Conservation (phyloP, 225 moss, liverwort and hornwort genomes). For the Pseudisothecium myosuroides region DNA sequence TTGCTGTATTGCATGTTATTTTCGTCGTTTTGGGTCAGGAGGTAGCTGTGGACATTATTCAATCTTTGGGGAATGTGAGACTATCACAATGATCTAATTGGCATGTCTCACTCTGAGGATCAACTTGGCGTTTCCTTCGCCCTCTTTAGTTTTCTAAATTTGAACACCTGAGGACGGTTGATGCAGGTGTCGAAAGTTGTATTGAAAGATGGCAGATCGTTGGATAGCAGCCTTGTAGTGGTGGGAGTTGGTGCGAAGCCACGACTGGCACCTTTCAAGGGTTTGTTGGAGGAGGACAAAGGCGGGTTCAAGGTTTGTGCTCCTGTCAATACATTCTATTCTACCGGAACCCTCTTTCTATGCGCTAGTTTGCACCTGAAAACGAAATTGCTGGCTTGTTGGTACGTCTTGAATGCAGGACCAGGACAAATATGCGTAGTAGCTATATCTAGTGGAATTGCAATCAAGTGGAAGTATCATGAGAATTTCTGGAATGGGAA, state of each 20-base stretch:
- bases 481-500: neutral
- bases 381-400: neutral
- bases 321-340: neutral
- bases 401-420: neutral
- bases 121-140: neutral
- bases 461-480: neutral
- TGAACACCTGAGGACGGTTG: neutral
- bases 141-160: neutral
- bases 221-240: slow-evolving; percentile 42
- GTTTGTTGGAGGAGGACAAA: slow-evolving; percentile 46
- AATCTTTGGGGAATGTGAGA: neutral
- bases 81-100: neutral
- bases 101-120: neutral
- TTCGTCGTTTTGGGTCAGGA: neutral
- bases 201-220: slow-evolving; percentile 26
- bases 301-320: slow-evolving; percentile 64
- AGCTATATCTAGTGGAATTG: neutral
- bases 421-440: neutral
- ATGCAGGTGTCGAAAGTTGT: slow-evolving; percentile 27
- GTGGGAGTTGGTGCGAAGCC: slow-evolving; percentile 80
- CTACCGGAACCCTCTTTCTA: neutral
- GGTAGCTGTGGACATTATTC: neutral
- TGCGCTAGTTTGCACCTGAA: neutral
- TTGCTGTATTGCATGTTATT: neutral
- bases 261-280: slow-evolving; percentile 47